These are phyloP conservation scores for Pseudomicrostroma phylloplanum DNA, from an alignment of 1,284 basidiomycete genomes.

Conservation along the genomic window DNA sequence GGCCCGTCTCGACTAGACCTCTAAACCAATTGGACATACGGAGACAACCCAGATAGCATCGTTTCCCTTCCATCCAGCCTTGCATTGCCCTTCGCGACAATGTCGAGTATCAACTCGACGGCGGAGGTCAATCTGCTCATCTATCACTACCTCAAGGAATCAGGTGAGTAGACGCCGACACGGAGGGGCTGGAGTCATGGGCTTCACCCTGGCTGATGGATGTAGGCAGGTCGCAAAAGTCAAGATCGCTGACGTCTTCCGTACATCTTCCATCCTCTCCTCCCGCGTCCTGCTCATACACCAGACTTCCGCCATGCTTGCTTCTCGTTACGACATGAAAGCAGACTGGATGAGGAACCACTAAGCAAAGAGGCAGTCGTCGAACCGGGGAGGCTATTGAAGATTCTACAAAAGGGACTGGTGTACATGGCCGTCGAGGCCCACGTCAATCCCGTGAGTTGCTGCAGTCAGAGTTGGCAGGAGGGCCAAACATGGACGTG, in stretches of 20 bases:
- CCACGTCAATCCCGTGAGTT: constrained; percentile 24
- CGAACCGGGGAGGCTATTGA: constrained; percentile 43
- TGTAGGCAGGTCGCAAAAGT: not conserved
- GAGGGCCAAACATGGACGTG: too few species aligned
- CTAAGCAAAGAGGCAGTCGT: constrained; percentile 42
- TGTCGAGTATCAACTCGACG: constrained; percentile 14
- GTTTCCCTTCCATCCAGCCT: too few species aligned
- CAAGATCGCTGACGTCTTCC: not conserved
- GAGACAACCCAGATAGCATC: too few species aligned
- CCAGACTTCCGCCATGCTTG: constrained; percentile 40
- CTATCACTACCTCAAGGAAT: constrained; percentile 51
- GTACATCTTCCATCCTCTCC: not conserved
- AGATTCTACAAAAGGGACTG: constrained; percentile 44
- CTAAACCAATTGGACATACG: too few species aligned
- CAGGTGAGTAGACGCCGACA: constrained; percentile 14
- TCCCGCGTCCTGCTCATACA: not conserved
- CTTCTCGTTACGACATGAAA: constrained; percentile 46
- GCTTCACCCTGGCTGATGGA: not conserved
- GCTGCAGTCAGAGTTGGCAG: constrained; percentile 6
- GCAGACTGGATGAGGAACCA: constrained; percentile 43
- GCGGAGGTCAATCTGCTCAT: constrained; percentile 47
- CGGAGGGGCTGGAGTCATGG: too few species aligned
- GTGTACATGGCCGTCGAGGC: constrained; percentile 46
- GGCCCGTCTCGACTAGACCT: too few species aligned
- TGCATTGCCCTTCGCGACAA: too few species aligned